Base-by-base conservation (phyloP, 2,329 filamentous ascomycete genomes). In the Scytalidium lignicola region DNA sequence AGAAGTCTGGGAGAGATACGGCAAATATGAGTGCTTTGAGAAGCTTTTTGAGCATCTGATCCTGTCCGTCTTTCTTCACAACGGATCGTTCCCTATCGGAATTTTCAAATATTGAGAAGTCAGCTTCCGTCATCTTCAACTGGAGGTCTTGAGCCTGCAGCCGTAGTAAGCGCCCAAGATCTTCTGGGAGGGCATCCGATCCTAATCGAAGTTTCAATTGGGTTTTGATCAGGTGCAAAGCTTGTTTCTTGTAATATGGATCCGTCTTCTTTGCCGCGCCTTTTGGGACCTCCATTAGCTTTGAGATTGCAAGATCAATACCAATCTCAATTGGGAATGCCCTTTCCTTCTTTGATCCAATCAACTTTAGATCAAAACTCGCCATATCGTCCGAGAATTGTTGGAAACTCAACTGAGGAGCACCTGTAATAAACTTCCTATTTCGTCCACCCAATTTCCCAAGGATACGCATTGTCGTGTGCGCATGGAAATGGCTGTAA, bases 381-480 rank as follows among this genome's bases (percentile, higher is more conserved):
- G 90, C 80, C 18, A 82, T 74, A 59, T 97, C 93, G 65, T 99
- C 93, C 5, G 92, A 85, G 64, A 86, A 97, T 44, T 85, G 78
- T 65, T 90, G 85, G 68, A 88, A 97, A 1, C 82, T 78, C 12
- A 99, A 79, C n/a, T 85, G 82, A 5, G 92, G 85, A 2, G 92
- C 88, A 43, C 90, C 88, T 5, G 88, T 96, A 73, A 97, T 85
- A 67, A 96, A 99, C 63, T 95, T 96, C 29, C 95, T 78, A 62
- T 99, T 99, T 21, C 93, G 83, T 7, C 93, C 93, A 42, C 95
- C 93, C 12, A 99, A 79, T 67, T 99, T 99, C 13, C 93, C 93
- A 2, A 99, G 77, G 50, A 99, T 99, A 42, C 93, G 79, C 85
- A 99, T 95, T 0, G 93, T 97, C 0, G 93, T 97, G 65, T 99